Base-by-base conservation (phyloP, 164 flowering plant genomes). In the Berberis thunbergii region DNA sequence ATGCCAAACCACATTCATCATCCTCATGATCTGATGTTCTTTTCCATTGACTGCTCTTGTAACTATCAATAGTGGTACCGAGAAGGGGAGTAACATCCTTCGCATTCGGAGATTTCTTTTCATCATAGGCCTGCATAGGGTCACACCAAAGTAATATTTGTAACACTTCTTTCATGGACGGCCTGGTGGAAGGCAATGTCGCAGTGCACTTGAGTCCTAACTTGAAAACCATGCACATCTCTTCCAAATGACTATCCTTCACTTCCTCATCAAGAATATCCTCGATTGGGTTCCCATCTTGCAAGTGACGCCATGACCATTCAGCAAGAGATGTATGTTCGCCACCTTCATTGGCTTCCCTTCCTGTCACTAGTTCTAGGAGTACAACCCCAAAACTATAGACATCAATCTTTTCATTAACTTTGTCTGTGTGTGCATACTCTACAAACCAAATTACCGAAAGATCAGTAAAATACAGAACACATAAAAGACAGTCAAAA, bases 371-470 rank as follows among this genome's bases (percentile, higher is more conserved):
- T 42, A 92, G 76, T 54, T 92, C 98, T 10, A 92, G 67, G 0
- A 92, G 83, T 0, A 92, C 96, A 43, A 92, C 98, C 6, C 98
- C 98, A 53, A 87, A 92, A 77, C 98, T 89, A 58, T 87, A 89
- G 0, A 88, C 83, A 62, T 92, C 98, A 6, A 79, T 75, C 80
- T 86, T 89, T 74, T 88, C 91, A 43, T 81, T 84, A 72, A 86
- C 90, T 67, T 65, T 85, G 3, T 74, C 69, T 38, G 91, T 83
- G 63, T 78, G 78, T 1, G 87, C 95, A 59, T 81, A 89, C 62
- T 92, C 98, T 91, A 87, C 60, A 71, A 65, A 0, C 3, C 41
- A 57, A 72, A 57, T 1, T 41, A 38, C 10, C 1, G 13, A 52
- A 52, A 52, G 54, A 10, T 1, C 54, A 52, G 0, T 52, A 4